These are phyloP conservation scores for Phytophthora pinifolia DNA, from an alignment of 352 stramenopile species.

Conservation along the genomic window DNA sequence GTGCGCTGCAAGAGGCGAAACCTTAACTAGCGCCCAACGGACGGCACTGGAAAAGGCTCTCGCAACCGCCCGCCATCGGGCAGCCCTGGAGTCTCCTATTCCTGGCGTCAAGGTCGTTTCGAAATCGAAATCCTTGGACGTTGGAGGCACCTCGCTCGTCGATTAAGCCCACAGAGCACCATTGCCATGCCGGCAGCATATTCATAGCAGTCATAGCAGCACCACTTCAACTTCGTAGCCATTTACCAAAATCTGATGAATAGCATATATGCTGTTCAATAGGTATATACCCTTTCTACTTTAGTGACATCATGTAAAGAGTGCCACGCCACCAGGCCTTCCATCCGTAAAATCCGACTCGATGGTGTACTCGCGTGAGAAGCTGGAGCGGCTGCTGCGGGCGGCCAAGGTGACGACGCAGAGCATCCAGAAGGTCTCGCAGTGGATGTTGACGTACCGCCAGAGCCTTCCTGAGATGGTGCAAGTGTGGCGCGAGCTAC, in stretches of 20 bases:
- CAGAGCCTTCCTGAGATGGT: slow-evolving; percentile 64
- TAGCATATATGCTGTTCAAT: neutral
- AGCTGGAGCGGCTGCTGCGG: slow-evolving; percentile 66
- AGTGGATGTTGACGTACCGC: slow-evolving; percentile 76
- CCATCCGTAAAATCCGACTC: neutral
- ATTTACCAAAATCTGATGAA: no score
- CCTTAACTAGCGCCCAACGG: slow-evolving; percentile 19
- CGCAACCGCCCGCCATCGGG: slow-evolving; percentile 1
- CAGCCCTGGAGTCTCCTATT: slow-evolving; percentile 10
- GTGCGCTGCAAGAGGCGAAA: slow-evolving; percentile 15
- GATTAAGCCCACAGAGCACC: no score
- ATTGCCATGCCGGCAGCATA: no score
- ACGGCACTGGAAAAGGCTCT: slow-evolving; percentile 5
- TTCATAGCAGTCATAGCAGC: no score
- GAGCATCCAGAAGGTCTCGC: slow-evolving; percentile 80
- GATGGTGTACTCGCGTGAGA: slow-evolving; percentile 49
- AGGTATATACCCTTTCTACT: no score
- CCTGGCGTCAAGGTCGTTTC: slow-evolving; percentile 12
- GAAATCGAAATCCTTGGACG: slow-evolving; percentile 8
- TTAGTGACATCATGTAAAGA: neutral
- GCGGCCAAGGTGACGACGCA: slow-evolving; percentile 77
- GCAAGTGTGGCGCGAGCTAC: slow-evolving; percentile 50
- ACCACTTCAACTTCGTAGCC: no score
- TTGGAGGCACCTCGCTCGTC: neutral
- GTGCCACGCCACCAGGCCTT: neutral